Evolutionary conservation across 2,329 filamentous ascomycete genomes (phyloP).

Genomic region (Alternaria conjuncta): DNA sequence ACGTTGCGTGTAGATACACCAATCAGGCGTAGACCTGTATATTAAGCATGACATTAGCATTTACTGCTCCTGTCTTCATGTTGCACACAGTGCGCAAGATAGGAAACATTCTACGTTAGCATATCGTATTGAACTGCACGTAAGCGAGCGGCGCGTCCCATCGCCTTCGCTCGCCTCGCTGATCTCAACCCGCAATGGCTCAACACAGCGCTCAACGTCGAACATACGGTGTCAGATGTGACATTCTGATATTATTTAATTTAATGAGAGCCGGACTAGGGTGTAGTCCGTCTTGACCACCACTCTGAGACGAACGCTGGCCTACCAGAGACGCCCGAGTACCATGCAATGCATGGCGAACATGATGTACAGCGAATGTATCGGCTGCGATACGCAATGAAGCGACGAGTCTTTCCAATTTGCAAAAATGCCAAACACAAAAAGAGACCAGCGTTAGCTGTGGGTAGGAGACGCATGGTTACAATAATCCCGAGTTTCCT

Average conservation of each 20-base stretch:
- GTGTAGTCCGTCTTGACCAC: neutral
- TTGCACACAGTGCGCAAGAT: neutral
- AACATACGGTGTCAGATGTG: neutral
- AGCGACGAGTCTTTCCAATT: constrained; percentile 11
- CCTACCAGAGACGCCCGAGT: constrained; percentile 1
- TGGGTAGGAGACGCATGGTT: constrained; percentile 18
- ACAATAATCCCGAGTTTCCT: constrained; percentile 19
- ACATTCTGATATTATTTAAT: neutral
- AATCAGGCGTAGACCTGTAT: neutral
- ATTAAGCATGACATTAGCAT: neutral
- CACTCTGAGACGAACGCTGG: neutral
- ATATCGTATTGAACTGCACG: neutral
- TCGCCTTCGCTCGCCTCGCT: neutral
- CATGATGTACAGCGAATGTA: constrained; percentile 26
- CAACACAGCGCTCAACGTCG: neutral
- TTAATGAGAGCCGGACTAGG: neutral
- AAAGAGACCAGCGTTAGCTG: constrained; percentile 20
- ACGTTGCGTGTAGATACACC: too few species aligned
- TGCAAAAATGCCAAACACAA: constrained; percentile 12
- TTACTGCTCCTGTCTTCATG: neutral
- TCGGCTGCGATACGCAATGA: constrained; percentile 30
- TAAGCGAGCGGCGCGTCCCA: neutral
- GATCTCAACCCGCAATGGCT: neutral
- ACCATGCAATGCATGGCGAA: constrained; percentile 13
- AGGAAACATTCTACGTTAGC: neutral